Evolutionary conservation across 2,329 filamentous ascomycete species (phyloP).

Genomic region (Venturia effusa): DNA sequence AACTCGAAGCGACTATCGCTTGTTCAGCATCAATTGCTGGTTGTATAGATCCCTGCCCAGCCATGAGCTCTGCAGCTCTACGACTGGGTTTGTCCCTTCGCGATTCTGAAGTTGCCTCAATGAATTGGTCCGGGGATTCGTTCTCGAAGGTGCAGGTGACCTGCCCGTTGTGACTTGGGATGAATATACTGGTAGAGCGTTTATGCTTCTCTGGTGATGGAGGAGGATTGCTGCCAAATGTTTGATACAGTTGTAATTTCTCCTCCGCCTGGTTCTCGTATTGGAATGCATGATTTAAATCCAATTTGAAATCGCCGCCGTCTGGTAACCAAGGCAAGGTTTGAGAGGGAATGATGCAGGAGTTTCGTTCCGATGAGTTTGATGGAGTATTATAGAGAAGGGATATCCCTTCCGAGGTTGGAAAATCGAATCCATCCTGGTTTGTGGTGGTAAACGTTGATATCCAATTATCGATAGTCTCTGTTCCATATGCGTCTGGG

Average conservation of each 20-base stretch:
- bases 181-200: background rate
- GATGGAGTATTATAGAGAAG: background rate
- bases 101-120: background rate
- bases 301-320: background rate
- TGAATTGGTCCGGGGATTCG: background rate
- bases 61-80: background rate
- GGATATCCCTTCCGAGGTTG: background rate
- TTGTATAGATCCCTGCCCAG: background rate
- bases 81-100: background rate
- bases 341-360: background rate
- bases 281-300: background rate
- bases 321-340: background rate
- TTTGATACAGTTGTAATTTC: background rate
- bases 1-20: background rate
- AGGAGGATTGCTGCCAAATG: background rate
- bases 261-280: background rate
- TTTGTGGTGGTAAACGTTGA: slow-evolving; percentile 12
- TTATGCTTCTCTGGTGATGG: background rate
- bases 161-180: background rate
- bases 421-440: background rate
- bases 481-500: slow-evolving; percentile 12
- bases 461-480: slow-evolving; percentile 16
- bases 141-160: background rate
- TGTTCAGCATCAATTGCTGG: background rate
- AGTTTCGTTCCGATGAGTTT: background rate